A percentile compares a stretch with the other conserved stretches of the same genome.
Evolutionary conservation across 169 alveolate genomes (phyloP).

Genomic region (Plasmodium coatneyi): DNA sequence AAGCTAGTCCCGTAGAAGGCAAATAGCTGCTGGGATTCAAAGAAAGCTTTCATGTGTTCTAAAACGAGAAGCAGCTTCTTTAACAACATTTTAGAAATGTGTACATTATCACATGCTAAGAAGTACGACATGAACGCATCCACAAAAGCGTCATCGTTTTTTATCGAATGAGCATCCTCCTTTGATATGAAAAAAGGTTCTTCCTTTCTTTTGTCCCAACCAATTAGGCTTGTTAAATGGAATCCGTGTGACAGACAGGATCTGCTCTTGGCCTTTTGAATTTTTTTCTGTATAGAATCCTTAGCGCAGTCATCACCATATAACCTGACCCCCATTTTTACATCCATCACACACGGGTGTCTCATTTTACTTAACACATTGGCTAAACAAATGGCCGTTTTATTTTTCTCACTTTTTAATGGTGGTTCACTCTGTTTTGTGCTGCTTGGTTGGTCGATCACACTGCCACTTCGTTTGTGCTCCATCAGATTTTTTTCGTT

Average conservation of each 20-base stretch:
- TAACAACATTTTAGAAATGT: conserved; percentile 22
- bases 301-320: conserved; percentile 80
- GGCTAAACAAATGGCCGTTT: conserved; percentile 76
- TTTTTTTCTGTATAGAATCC: conserved; percentile 75
- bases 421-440: neutral
- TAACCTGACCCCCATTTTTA: conserved; percentile 81
- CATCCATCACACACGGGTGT: conserved; percentile 83
- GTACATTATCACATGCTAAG: conserved; percentile 63
- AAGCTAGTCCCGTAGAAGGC: conserved; percentile 82
- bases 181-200: conserved; percentile 75
- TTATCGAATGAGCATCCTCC: conserved; percentile 75
- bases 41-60: conserved; percentile 68
- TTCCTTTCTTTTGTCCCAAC: conserved; percentile 74
- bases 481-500: neutral
- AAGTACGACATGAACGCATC: conserved; percentile 76
- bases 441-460: neutral
- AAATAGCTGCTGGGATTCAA: conserved; percentile 77
- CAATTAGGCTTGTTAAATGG: conserved; percentile 80
- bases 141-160: conserved; percentile 65
- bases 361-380: conserved; percentile 80
- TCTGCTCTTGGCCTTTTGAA: conserved; percentile 76
- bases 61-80: conserved; percentile 68
- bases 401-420: conserved; percentile 1
- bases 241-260: conserved; percentile 81
- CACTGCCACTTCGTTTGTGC: neutral